Evolutionary conservation across 2,329 filamentous ascomycete species (phyloP), one percentile per base, ranked within the genome.

Genomic region (Leptographium wingfieldii): DNA sequence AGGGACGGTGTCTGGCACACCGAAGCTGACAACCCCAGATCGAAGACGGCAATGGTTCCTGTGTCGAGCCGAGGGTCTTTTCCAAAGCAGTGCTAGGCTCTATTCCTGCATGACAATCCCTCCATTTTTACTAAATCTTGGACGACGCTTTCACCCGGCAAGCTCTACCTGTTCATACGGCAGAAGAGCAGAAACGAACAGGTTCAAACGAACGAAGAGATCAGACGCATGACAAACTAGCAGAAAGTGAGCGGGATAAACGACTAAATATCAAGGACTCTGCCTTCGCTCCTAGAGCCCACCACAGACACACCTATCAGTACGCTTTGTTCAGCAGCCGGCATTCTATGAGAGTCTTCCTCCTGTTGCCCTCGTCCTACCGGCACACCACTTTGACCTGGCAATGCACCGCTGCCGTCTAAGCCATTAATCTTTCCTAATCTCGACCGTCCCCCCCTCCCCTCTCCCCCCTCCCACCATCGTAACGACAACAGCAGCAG

Each of bases 1-100:
- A 53, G 51, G 51, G 51, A 46, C 55, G 55, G 55, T 56, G 40
- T 25, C 40, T 48, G 40, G 55, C 40, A 56, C 55, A 56, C 55
- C 55, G 55, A 56, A 56, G 40, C 35, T 38, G 38, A 22, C 25
- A 27, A 25, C 19, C 38, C 19, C 16, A 10, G 29, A 54, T 33
- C 35, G 22, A 35, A 35, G 43, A 40, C 14, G 38, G 40, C 14
- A 49, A 49, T 56, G 29, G 16, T n/a, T 22, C 22, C 40, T 22
- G 40, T 52, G 49, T 19, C 49, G 5, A 52, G 49, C 27, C 10
- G 49, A 52, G 49, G 3, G 27, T n/a, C 2, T 52, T 27, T 27
- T 12, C 48, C 22, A 19, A 31, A 19, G 27, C 27, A 6, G 25
- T 19, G 10, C 49, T 52, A 3, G 25, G 25, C 11, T 25, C 48